phyloP scores from a whole-genome alignment of 768 basidiomycete species.

The Cystobasidium tubakii region DNA sequence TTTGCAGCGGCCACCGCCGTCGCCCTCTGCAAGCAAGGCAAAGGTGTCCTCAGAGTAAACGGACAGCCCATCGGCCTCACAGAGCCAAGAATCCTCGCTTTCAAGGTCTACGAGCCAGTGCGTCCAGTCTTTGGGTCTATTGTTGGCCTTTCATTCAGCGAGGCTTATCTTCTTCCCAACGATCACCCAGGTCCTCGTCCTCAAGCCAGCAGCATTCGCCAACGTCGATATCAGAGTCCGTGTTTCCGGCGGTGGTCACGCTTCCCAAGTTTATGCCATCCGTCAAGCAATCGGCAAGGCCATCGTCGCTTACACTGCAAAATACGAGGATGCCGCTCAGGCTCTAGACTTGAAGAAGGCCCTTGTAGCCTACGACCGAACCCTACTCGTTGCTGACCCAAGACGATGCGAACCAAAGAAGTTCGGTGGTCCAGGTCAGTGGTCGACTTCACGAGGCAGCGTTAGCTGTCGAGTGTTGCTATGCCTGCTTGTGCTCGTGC shows the following conservation, averaged over 20 bases:
- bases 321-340: slow-evolving; percentile 94
- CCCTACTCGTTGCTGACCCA: slow-evolving; percentile 83
- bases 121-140: not conserved
- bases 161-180: not conserved
- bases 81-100: slow-evolving; percentile 88
- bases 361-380: slow-evolving; percentile 87
- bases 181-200: slow-evolving; percentile 71
- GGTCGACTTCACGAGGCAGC: not conserved
- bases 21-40: slow-evolving; percentile 52
- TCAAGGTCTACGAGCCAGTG: slow-evolving; percentile 82
- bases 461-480: not conserved
- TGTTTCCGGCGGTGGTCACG: slow-evolving; percentile 98
- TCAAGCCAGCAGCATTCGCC: slow-evolving; percentile 57
- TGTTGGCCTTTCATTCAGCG: not conserved
- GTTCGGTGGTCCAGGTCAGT: slow-evolving; percentile 81
- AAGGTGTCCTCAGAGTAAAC: slow-evolving; percentile 88
- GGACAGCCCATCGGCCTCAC: slow-evolving; percentile 93
- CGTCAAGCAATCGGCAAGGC: slow-evolving; percentile 98
- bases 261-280: slow-evolving; percentile 96
- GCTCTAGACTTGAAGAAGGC: slow-evolving; percentile 98
- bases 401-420: slow-evolving; percentile 99
- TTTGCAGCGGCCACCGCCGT: slow-evolving; percentile 31
- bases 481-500: not conserved
- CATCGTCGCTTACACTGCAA: slow-evolving; percentile 94
- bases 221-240: slow-evolving; percentile 92